Conservation (phyloP, 768 basidiomycete species). For the Termitomyces sp. region DNA sequence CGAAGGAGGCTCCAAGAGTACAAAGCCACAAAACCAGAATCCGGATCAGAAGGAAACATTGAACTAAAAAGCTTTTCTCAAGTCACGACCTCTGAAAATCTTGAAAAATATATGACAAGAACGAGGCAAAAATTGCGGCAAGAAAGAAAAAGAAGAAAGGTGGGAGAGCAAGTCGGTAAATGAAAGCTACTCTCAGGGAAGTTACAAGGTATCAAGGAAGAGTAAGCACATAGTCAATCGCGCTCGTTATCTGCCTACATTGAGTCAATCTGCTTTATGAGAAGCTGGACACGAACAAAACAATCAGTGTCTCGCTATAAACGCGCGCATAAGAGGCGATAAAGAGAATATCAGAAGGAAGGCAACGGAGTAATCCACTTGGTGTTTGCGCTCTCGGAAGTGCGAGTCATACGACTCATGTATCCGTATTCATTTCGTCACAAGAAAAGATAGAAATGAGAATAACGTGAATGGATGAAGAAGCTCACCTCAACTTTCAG, state of each 20-base stretch:
- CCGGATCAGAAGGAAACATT: too few species aligned
- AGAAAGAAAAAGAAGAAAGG: too few species aligned
- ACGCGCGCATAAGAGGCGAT: neutral
- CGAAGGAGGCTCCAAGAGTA: too few species aligned
- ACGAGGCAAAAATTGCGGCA: too few species aligned
- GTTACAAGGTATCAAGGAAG: too few species aligned
- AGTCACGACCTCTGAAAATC: too few species aligned
- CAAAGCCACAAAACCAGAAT: too few species aligned
- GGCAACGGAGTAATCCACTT: constrained; percentile 58
- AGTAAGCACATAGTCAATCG: neutral
- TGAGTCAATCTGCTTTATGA: neutral
- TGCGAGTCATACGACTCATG: constrained; percentile 16
- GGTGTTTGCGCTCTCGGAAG: constrained; percentile 22
- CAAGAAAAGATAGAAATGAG: neutral
- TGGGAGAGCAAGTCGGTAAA: too few species aligned
- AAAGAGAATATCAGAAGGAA: constrained; percentile 45
- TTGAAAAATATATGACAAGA: neutral
- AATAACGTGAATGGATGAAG: neutral
- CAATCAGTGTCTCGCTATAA: neutral
- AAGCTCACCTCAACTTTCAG: neutral
- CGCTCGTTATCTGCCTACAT: neutral
- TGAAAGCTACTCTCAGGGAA: too few species aligned
- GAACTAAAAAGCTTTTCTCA: too few species aligned
- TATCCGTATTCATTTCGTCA: constrained; percentile 20
- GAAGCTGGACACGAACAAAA: neutral